Conservation (phyloP, 1,139 yeast genomes). For the Pichia cactophila region DNA sequence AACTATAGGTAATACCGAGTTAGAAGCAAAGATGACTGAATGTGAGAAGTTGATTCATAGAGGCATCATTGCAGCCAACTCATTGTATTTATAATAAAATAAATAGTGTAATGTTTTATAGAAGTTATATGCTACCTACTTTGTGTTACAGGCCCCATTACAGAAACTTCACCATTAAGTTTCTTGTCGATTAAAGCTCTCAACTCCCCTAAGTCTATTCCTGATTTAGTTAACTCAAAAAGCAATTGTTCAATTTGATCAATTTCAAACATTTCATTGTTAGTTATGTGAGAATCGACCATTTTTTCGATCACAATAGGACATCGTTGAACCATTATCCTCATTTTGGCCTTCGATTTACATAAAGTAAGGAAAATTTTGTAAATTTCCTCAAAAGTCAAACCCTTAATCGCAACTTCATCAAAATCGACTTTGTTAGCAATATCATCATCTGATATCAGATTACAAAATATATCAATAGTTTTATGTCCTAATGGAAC, state of each 20-base stretch:
- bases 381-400: constrained; percentile 15
- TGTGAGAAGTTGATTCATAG: constrained; percentile 83
- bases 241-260: constrained; percentile 1
- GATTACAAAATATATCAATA: constrained; percentile 7
- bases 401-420: neutral
- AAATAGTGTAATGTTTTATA: neutral
- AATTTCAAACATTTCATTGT: neutral
- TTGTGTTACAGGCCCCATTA: neutral
- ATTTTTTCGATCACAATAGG: constrained; percentile 19
- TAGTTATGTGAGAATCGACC: constrained; percentile 13
- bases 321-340: constrained; percentile 16
- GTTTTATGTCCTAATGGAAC: constrained; percentile 1
- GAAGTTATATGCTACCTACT: neutral
- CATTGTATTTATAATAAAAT: constrained; percentile 54
- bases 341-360: constrained; percentile 7
- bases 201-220: neutral
- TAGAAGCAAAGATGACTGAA: constrained; percentile 83
- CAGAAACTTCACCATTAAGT: neutral
- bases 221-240: neutral
- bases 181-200: neutral
- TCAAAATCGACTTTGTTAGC: neutral
- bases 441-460: constrained; percentile 4
- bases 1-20: constrained; percentile 80
- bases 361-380: constrained; percentile 16
- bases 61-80: constrained; percentile 94